Evolutionary conservation across 2,329 filamentous ascomycete genomes (phyloP).

Genomic region (Ophiocordyceps camponoti-leonardi): DNA sequence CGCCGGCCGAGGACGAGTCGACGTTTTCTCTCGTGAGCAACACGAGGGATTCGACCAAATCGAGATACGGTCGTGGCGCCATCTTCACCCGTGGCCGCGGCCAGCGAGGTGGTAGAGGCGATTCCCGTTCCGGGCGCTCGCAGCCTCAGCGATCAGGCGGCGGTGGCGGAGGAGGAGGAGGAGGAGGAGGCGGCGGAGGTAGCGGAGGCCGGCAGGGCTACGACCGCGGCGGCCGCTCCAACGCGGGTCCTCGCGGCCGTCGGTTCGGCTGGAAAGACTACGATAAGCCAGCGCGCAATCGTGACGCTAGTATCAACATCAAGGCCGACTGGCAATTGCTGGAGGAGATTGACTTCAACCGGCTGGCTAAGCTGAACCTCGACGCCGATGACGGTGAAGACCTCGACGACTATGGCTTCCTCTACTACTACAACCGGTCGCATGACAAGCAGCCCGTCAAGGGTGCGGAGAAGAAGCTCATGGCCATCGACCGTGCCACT

Average conservation of each 20-base stretch:
- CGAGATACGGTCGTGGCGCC: constrained; percentile 75
- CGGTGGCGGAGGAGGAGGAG: not conserved
- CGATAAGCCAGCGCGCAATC: constrained; percentile 92
- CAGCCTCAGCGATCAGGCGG: constrained; percentile 48
- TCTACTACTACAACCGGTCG: constrained; percentile 93
- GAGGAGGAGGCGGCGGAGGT: constrained; percentile 16
- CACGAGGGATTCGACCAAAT: constrained; percentile 69
- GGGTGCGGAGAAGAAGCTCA: constrained; percentile 72
- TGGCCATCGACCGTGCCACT: constrained; percentile 77
- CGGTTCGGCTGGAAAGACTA: constrained; percentile 98
- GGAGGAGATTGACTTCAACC: constrained; percentile 97
- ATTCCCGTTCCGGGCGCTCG: constrained; percentile 38
- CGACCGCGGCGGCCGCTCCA: constrained; percentile 55
- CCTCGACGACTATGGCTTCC: constrained; percentile 86
- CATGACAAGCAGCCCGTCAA: constrained; percentile 92
- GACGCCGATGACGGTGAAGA: constrained; percentile 93
- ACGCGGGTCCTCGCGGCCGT: constrained; percentile 52
- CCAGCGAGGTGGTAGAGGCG: constrained; percentile 51
- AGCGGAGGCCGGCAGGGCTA: constrained; percentile 52
- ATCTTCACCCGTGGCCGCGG: constrained; percentile 81
- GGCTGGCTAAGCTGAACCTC: constrained; percentile 86
- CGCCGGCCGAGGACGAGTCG: constrained; percentile 86
- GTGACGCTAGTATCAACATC: constrained; percentile 90
- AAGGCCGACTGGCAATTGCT: constrained; percentile 90
- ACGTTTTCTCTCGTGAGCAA: constrained; percentile 98